Conservation (phyloP, 2,329 filamentous ascomycete genomes). For the Paracoccidioides brasiliensis region DNA sequence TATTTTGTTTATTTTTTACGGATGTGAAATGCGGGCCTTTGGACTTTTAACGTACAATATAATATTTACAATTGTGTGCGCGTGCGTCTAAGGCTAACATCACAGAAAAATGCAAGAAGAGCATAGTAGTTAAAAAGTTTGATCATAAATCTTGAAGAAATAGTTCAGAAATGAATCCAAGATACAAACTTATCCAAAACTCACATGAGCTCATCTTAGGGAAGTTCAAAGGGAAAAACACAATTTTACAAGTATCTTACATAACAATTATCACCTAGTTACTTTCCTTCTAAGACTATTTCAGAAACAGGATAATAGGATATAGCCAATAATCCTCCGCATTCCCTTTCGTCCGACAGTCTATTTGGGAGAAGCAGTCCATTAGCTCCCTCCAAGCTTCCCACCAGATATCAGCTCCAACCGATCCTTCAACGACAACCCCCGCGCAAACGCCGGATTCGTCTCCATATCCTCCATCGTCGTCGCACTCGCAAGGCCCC, state of each 20-base stretch:
- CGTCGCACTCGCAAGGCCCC: slow-evolving; percentile 36
- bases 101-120: neutral
- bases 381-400: neutral
- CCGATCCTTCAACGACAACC: slow-evolving; percentile 24
- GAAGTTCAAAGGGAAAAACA: neutral
- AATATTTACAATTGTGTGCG: no score
- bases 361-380: neutral
- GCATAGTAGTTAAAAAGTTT: neutral
- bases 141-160: neutral
- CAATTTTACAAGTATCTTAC: neutral
- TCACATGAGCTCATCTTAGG: neutral
- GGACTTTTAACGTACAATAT: no score
- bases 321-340: neutral
- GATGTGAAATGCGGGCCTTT: no score
- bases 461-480: slow-evolving; percentile 26
- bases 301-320: neutral
- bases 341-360: neutral
- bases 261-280: neutral
- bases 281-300: neutral
- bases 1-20: no score
- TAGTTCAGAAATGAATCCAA: neutral
- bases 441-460: slow-evolving; percentile 23
- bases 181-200: neutral
- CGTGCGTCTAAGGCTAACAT: no score
- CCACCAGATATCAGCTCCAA: slow-evolving; percentile 16